These are phyloP conservation scores for Bipolaris zeicola DNA, from an alignment of 2,329 filamentous ascomycete genomes.

Conservation along the genomic window DNA sequence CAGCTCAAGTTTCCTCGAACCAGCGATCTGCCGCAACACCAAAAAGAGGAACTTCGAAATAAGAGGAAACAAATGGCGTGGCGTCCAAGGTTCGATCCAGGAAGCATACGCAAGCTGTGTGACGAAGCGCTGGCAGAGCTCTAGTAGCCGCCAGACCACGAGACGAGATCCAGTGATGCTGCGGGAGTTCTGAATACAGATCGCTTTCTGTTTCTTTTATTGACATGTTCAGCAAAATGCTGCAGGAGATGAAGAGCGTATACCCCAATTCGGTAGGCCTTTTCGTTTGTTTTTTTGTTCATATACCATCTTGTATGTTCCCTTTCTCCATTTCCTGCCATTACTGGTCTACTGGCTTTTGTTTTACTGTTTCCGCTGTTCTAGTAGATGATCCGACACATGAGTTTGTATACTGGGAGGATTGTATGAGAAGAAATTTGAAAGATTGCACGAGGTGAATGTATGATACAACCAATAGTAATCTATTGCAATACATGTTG, in stretches of 20 bases:
- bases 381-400: neutral
- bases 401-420: neutral
- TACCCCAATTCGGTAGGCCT: neutral
- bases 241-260: neutral
- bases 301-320: neutral
- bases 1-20: neutral
- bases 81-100: constrained; percentile 40
- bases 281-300: neutral
- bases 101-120: constrained; percentile 33
- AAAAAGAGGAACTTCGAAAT: constrained; percentile 20
- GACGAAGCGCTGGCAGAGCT: constrained; percentile 39
- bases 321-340: neutral
- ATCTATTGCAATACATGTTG: neutral
- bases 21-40: constrained; percentile 15
- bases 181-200: neutral
- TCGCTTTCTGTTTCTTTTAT: neutral
- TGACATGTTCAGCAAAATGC: constrained; percentile 3
- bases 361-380: neutral
- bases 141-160: constrained; percentile 1
- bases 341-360: neutral
- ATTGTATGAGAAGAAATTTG: neutral
- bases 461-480: constrained; percentile 3
- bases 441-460: neutral
- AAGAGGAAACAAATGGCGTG: constrained; percentile 25
- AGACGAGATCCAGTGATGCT: neutral